Evolutionary conservation across 1,284 basidiomycete species (phyloP), one percentile per base, ranked within the genome.

Genomic region (Austroboletus niveus): DNA sequence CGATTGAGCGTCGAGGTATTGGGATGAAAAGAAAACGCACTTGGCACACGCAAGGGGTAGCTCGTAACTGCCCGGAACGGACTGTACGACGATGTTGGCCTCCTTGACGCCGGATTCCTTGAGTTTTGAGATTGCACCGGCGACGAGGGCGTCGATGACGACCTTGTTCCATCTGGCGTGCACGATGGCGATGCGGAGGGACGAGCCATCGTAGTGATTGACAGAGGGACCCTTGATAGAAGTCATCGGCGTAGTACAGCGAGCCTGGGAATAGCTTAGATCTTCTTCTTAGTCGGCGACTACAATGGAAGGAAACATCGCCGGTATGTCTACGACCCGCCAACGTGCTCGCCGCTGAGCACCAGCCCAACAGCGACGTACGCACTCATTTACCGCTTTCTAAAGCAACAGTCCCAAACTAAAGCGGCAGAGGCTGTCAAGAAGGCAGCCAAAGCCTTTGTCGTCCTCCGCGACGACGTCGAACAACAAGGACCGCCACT

Each of bases 31-130:
- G 20, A 49, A 20, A 42, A 74, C 79, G 68, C 75, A 93, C 89
- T 80, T 89, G 65, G 79, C 80, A 62, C 82, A 85, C 11, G 93
- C 94, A 56, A 94, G 74, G 5, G 94, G 94, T n/a, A 97, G 79
- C 75, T 97, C 94, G 69, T 86, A 97, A 72, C 89, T 92, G 17
- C 96, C 96, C 0, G 96, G 95, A 1, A 99, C 94, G 29, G 85
- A 88, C 74, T 96, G 89, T 49, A 97, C 76, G 52, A 94, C 80
- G 60, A 98, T 97, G 66, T 98, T 96, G 65, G 81, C 80, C 53
- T 90, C 82, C 74, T 91, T 91, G 57, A 98, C 94, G 40, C 95
- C 95, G 35, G 82, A 77, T 61, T 85, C 85, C 72, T 83, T 89
- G 59, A 98, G 80, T 66, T 89, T 92, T 30, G 75, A 72, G 53